Percentiles rank a stretch among this genome's conserved stretches.
Evolutionary conservation across 1,139 yeast species (phyloP).

Genomic region (Lodderomyces orthopsilosis): DNA sequence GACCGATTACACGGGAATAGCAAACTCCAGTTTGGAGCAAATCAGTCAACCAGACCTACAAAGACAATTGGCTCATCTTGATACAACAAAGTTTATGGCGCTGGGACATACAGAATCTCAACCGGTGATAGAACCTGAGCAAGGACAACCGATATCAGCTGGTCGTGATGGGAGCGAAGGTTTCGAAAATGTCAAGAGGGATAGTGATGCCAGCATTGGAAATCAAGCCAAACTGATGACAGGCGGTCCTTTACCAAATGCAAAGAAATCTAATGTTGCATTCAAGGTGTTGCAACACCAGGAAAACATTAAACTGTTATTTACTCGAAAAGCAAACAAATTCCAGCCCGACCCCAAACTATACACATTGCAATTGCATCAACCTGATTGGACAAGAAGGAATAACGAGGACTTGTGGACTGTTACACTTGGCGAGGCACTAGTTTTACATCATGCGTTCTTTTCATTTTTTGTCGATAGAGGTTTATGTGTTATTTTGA

Average conservation of each 20-base stretch:
- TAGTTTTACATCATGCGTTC: slow-evolving; percentile 25
- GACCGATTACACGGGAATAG: not conserved
- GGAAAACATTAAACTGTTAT: slow-evolving; percentile 2
- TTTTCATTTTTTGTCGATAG: slow-evolving; percentile 39
- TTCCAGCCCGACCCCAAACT: not conserved
- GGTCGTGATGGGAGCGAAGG: slow-evolving; percentile 8
- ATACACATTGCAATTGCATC: slow-evolving; percentile 2
- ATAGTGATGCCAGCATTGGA: not conserved
- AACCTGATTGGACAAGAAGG: slow-evolving; percentile 12
- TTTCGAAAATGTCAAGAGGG: not conserved
- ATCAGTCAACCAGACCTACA: not conserved
- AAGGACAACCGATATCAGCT: slow-evolving; percentile 8
- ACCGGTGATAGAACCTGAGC: slow-evolving; percentile 11
- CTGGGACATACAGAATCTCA: slow-evolving; percentile 8
- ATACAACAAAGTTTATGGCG: not conserved
- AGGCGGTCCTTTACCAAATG: slow-evolving; percentile 17
- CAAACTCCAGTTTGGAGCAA: not conserved
- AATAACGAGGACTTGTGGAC: slow-evolving; percentile 25
- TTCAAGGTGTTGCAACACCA: slow-evolving; percentile 9
- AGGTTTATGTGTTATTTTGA: slow-evolving; percentile 33
- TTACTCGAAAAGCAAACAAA: not conserved
- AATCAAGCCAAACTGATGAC: not conserved
- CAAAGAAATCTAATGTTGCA: slow-evolving; percentile 7
- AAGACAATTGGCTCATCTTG: not conserved
- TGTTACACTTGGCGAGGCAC: slow-evolving; percentile 27